phyloP scores from a whole-genome alignment of 768 basidiomycete species.

The Lentinula edodes region DNA sequence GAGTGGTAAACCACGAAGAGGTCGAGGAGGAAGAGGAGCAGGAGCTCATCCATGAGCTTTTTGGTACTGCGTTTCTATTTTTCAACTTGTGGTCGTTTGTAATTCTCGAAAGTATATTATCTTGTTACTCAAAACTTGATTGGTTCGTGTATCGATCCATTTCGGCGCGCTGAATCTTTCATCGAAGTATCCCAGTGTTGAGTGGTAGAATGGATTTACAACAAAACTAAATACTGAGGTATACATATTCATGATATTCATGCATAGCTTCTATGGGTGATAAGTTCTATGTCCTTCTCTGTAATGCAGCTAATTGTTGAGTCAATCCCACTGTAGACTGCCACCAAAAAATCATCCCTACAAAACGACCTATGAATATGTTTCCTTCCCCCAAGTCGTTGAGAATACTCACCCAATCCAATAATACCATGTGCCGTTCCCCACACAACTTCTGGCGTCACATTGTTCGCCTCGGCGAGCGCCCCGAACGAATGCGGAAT shows the following conservation, averaged over 20 bases:
- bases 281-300: not conserved
- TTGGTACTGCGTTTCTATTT: not conserved
- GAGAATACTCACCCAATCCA: slow-evolving; percentile 35
- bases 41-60: not conserved
- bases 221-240: no score
- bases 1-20: not conserved
- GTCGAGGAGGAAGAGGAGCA: not conserved
- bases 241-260: no score
- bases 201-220: no score
- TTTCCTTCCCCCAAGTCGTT: not conserved
- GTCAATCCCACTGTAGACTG: slow-evolving; percentile 51
- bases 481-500: slow-evolving; percentile 69
- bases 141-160: no score
- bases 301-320: slow-evolving; percentile 1
- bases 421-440: slow-evolving; percentile 67
- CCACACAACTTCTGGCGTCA: slow-evolving; percentile 74
- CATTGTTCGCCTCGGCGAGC: slow-evolving; percentile 52
- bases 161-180: no score
- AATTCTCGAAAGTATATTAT: no score
- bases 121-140: no score
- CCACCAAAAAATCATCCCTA: slow-evolving; percentile 74
- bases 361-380: not conserved
- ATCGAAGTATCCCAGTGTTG: no score
- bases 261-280: not conserved
- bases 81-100: not conserved